Conservation (phyloP, 208 protist species). For the Leishmania lainsoni region DNA sequence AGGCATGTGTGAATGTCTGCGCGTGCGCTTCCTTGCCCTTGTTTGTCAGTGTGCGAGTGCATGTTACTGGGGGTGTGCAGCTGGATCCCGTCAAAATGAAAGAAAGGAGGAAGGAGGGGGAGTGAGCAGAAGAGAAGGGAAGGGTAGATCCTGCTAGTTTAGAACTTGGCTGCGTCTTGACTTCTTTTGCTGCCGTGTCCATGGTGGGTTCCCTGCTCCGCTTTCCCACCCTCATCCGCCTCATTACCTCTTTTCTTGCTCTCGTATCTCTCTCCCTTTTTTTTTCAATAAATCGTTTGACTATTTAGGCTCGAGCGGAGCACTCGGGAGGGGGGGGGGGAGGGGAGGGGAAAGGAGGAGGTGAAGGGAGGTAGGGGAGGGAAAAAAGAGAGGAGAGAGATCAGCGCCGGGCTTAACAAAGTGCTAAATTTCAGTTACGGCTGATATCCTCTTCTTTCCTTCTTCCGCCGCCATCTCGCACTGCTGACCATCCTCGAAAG, state of each 20-base stretch:
- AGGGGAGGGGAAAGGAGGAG: not conserved
- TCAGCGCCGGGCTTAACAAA: not conserved
- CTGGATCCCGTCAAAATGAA: not conserved
- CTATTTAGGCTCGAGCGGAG: not conserved
- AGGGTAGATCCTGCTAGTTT: not conserved
- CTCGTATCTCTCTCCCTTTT: not conserved
- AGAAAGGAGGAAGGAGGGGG: not conserved
- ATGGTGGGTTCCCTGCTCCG: not conserved
- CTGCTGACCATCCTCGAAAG: not conserved
- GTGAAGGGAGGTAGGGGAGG: not conserved
- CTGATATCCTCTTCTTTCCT: not conserved
- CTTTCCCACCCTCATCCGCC: not conserved
- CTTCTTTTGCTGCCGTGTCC: not conserved
- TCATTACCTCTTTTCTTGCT: not conserved
- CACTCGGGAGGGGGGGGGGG: too few species aligned
- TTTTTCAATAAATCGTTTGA: not conserved
- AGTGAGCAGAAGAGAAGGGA: not conserved
- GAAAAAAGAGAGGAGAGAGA: not conserved
- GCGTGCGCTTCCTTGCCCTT: not conserved
- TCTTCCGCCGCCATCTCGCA: not conserved
- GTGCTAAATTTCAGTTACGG: not conserved
- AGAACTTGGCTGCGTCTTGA: not conserved
- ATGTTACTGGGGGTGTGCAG: not conserved
- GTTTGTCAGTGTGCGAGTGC: not conserved
- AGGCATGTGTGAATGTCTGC: not conserved